Conservation (phyloP, 2,329 filamentous ascomycete species). For the Dendryphion nanum region DNA sequence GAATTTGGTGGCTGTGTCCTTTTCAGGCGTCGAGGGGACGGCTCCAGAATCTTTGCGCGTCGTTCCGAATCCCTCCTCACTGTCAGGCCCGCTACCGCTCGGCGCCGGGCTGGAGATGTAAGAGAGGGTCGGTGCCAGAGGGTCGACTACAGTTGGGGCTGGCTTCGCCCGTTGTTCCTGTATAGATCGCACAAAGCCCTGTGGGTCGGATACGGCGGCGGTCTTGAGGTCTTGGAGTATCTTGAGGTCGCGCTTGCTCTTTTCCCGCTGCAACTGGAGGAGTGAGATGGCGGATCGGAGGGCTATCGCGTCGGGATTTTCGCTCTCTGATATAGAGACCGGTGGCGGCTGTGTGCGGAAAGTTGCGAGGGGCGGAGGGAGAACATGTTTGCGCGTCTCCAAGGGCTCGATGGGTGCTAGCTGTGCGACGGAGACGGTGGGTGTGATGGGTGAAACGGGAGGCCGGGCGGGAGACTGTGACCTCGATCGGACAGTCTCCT, state of each 20-base stretch:
- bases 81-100: constrained; percentile 18
- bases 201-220: constrained; percentile 68
- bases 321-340: constrained; percentile 47
- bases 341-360: constrained; percentile 45
- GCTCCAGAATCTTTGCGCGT: constrained; percentile 29
- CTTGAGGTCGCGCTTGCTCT: constrained; percentile 73
- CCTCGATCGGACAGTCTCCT: constrained; percentile 18
- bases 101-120: constrained; percentile 34
- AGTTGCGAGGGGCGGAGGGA: constrained; percentile 22
- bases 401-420: constrained; percentile 29
- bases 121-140: constrained; percentile 39
- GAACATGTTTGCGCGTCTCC: constrained; percentile 24
- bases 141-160: constrained; percentile 23
- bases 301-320: constrained; percentile 84
- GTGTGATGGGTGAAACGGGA: constrained; percentile 42
- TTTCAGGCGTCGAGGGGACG: constrained; percentile 10
- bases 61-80: constrained; percentile 12
- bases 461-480: constrained; percentile 36
- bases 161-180: constrained; percentile 53
- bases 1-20: constrained; percentile 47
- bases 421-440: constrained; percentile 33
- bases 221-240: constrained; percentile 67
- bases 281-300: constrained; percentile 82
- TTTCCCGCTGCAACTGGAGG: constrained; percentile 79
- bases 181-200: constrained; percentile 69